Conservation (phyloP, 805 yeast species). For the Yamadazyma philogaea region DNA sequence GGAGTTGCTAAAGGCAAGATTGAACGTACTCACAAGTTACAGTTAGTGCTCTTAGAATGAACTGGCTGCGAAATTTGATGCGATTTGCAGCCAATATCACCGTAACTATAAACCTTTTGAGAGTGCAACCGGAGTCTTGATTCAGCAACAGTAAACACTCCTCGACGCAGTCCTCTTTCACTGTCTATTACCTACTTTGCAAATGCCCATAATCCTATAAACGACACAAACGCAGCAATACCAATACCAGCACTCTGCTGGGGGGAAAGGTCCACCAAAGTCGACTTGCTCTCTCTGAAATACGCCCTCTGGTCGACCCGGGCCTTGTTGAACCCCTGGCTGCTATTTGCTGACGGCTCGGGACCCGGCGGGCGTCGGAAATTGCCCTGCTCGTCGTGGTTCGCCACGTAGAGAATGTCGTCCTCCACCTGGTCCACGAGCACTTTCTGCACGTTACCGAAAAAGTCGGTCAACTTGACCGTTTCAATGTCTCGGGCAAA, state of each 20-base stretch:
- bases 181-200: slow-evolving; percentile 6
- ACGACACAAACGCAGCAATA: slow-evolving; percentile 15
- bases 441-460: slow-evolving; percentile 86
- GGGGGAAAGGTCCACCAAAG: slow-evolving; percentile 14
- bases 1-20: no score
- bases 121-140: no score
- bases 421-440: slow-evolving; percentile 57
- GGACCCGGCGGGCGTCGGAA: background rate
- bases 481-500: slow-evolving; percentile 62
- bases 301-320: slow-evolving; percentile 10
- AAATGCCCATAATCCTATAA: slow-evolving; percentile 23
- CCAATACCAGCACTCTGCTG: slow-evolving; percentile 17
- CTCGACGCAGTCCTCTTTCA: no score
- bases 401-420: slow-evolving; percentile 35
- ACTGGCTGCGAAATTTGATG: no score
- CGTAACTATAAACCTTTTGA: no score
- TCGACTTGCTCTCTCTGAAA: slow-evolving; percentile 11
- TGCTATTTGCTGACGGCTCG: background rate
- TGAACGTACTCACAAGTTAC: no score
- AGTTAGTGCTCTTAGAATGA: no score
- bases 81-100: no score
- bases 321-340: slow-evolving; percentile 1
- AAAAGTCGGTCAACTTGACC: slow-evolving; percentile 85
- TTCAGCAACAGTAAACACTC: no score
- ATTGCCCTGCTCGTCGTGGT: slow-evolving; percentile 27